These are phyloP conservation scores for Arachnomyces sp. DNA, from an alignment of 2,329 filamentous ascomycete genomes.

Conservation along the genomic window DNA sequence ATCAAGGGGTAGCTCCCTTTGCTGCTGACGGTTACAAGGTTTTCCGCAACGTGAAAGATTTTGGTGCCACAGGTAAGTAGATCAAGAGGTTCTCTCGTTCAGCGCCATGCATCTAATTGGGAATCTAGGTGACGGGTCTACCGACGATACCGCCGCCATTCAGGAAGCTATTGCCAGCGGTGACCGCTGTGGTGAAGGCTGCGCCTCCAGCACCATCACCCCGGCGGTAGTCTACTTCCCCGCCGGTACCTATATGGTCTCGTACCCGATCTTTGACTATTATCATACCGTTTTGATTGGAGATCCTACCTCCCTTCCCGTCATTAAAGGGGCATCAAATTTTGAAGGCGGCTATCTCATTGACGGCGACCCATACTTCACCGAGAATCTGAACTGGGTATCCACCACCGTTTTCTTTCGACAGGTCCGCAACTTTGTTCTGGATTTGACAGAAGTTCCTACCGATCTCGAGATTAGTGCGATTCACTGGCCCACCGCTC, in stretches of 20 bases:
- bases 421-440: slow-evolving; percentile 65
- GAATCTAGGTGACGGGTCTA: no score
- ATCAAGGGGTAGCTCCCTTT: slow-evolving; percentile 44
- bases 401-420: slow-evolving; percentile 69
- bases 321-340: slow-evolving; percentile 26
- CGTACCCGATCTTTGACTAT: slow-evolving; percentile 16
- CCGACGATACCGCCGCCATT: no score
- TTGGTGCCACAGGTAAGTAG: slow-evolving; percentile 5
- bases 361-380: slow-evolving; percentile 66
- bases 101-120: no score
- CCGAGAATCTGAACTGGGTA: slow-evolving; percentile 56
- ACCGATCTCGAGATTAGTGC: slow-evolving; percentile 16
- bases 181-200: background rate
- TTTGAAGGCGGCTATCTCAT: slow-evolving; percentile 75
- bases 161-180: slow-evolving; percentile 16
- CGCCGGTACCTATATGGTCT: slow-evolving; percentile 30
- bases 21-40: slow-evolving; percentile 39
- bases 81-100: no score
- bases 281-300: slow-evolving; percentile 19
- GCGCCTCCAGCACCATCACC: background rate
- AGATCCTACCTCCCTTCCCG: slow-evolving; percentile 7
- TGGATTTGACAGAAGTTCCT: slow-evolving; percentile 57
- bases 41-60: slow-evolving; percentile 44
- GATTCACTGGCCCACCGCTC: slow-evolving; percentile 28
- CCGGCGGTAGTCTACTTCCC: slow-evolving; percentile 74